Evolutionary conservation across 2,329 filamentous ascomycete genomes (phyloP).

Genomic region (Diaporthe caulivora): DNA sequence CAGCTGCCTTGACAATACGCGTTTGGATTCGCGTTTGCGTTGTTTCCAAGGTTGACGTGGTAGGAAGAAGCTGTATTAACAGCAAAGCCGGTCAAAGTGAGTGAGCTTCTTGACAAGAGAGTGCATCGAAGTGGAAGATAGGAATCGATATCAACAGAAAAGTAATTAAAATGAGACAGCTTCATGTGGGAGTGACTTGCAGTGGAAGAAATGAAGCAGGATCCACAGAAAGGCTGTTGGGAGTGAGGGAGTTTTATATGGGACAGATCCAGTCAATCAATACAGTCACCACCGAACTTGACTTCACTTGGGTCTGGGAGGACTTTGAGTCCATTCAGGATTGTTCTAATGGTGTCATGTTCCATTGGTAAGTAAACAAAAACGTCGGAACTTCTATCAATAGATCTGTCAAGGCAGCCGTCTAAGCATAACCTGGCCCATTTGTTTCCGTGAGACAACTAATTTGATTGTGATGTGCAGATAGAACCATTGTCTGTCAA

Average conservation of each 20-base stretch:
- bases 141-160: neutral
- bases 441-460: neutral
- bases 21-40: neutral
- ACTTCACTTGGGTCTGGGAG: neutral
- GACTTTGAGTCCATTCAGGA: neutral
- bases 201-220: neutral
- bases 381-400: too few species aligned
- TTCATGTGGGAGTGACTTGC: neutral
- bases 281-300: neutral
- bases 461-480: neutral
- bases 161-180: neutral
- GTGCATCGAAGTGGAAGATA: neutral
- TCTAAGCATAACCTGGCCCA: neutral
- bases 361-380: neutral
- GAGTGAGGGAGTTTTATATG: neutral
- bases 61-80: neutral
- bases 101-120: neutral
- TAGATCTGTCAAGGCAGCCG: neutral
- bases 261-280: neutral
- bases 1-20: neutral
- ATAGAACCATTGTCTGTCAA: neutral
- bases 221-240: neutral
- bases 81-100: neutral
- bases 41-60: neutral
- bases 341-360: neutral